phyloP scores from a whole-genome alignment of 2,329 filamentous ascomycete genomes.

The Colletotrichum falcatum region DNA sequence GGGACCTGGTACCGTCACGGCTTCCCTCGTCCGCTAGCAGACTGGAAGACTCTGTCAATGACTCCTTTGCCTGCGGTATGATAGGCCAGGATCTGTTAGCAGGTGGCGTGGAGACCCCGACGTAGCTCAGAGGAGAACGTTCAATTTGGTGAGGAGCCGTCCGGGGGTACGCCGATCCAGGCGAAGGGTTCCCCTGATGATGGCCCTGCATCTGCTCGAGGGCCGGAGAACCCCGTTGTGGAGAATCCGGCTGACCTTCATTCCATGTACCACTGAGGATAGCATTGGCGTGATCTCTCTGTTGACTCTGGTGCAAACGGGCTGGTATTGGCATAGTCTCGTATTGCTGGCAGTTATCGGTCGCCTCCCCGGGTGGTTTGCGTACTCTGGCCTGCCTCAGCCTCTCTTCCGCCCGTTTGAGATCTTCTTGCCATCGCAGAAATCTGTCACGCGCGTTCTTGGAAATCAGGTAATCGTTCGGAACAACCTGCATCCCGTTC shows the following conservation, averaged over 20 bases:
- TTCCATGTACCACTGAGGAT: slow-evolving; percentile 71
- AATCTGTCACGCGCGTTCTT: slow-evolving; percentile 83
- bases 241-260: slow-evolving; percentile 72
- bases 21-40: slow-evolving; percentile 30
- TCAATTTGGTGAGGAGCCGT: slow-evolving; percentile 41
- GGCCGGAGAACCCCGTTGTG: slow-evolving; percentile 48
- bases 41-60: not conserved
- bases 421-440: slow-evolving; percentile 80
- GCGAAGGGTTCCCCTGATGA: slow-evolving; percentile 1
- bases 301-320: slow-evolving; percentile 35
- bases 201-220: slow-evolving; percentile 20
- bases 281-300: slow-evolving; percentile 65
- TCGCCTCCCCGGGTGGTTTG: slow-evolving; percentile 44
- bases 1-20: slow-evolving; percentile 40
- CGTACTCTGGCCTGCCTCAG: slow-evolving; percentile 43
- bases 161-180: slow-evolving; percentile 18
- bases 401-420: slow-evolving; percentile 70
- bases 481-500: slow-evolving; percentile 78
- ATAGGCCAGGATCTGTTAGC: slow-evolving; percentile 25
- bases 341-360: slow-evolving; percentile 45
- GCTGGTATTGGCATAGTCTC: slow-evolving; percentile 46
- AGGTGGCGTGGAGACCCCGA: slow-evolving; percentile 41
- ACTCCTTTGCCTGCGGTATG: slow-evolving; percentile 5
- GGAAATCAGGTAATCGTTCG: slow-evolving; percentile 83
- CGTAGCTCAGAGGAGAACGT: slow-evolving; percentile 46